phyloP scores from a whole-genome alignment of 1,284 basidiomycete species.

The Ganoderma resinaceum region DNA sequence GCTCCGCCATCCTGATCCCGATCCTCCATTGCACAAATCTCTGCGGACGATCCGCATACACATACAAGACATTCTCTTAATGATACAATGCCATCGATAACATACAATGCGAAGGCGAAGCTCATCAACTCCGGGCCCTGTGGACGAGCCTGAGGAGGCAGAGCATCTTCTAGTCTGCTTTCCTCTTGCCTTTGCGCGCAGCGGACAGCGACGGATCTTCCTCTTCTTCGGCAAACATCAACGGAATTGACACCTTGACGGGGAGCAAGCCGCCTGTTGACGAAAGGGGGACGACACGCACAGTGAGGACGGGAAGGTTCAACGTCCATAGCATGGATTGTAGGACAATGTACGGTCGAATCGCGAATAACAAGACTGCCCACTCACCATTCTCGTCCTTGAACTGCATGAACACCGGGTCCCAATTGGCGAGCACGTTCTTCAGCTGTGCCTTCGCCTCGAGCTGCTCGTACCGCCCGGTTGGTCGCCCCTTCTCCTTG shows the following conservation, averaged over 20 bases:
- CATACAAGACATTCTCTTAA: neutral
- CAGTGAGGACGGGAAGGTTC: conserved; percentile 6
- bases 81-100: neutral
- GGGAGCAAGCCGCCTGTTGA: conserved; percentile 48
- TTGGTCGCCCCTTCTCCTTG: conserved; percentile 56
- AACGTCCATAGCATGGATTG: conserved; percentile 4
- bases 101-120: neutral
- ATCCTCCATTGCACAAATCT: neutral
- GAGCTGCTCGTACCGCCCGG: conserved; percentile 59
- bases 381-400: conserved; percentile 60
- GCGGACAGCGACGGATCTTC: conserved; percentile 41
- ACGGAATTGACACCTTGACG: conserved; percentile 50
- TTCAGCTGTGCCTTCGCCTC: conserved; percentile 53
- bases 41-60: neutral
- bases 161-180: conserved; percentile 36
- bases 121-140: neutral
- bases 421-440: conserved; percentile 65
- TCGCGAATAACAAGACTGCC: neutral
- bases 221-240: conserved; percentile 52
- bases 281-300: conserved; percentile 2
- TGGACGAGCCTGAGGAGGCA: neutral
- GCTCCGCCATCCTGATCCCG: conserved; percentile 19
- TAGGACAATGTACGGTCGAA: neutral
- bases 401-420: conserved; percentile 70
- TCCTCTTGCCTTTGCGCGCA: conserved; percentile 56